Conservation (phyloP, 2,329 filamentous ascomycete genomes). For the Bipolaris bicolor region DNA sequence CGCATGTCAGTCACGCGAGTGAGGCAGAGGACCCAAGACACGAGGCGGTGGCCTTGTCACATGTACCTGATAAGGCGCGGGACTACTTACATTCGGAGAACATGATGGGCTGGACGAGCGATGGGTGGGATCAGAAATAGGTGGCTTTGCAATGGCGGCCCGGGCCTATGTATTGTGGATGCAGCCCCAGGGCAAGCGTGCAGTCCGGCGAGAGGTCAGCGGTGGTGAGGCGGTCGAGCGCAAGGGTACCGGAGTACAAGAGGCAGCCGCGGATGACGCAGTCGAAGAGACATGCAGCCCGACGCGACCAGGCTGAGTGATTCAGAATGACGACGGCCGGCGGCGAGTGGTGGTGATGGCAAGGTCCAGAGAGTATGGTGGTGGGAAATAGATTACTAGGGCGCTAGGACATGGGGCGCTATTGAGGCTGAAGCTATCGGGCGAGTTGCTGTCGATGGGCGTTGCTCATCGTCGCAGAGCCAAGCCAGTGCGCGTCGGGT, state of each 20-base stretch:
- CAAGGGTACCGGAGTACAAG: constrained; percentile 25
- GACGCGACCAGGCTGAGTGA: constrained; percentile 14
- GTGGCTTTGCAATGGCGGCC: constrained; percentile 24
- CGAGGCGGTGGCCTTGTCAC: constrained; percentile 36
- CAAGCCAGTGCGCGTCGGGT: constrained; percentile 16
- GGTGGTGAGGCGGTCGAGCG: constrained; percentile 37
- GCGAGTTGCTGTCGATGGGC: constrained; percentile 1
- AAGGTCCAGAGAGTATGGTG: background rate
- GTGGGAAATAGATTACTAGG: constrained; percentile 13
- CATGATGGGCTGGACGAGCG: constrained; percentile 57
- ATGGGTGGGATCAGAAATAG: constrained; percentile 24
- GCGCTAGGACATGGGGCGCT: constrained; percentile 10
- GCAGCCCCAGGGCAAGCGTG: constrained; percentile 28
- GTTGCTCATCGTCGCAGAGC: constrained; percentile 15
- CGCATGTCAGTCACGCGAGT: constrained; percentile 54
- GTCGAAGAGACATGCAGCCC: constrained; percentile 37
- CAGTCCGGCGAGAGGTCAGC: constrained; percentile 35
- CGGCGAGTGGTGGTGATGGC: background rate
- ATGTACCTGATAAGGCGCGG: constrained; percentile 41
- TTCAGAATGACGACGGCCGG: background rate
- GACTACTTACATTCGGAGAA: constrained; percentile 84
- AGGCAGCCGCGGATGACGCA: constrained; percentile 43
- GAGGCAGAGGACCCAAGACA: constrained; percentile 32
- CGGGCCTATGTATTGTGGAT: constrained; percentile 29
- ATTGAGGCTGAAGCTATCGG: constrained; percentile 12